These are phyloP conservation scores for Arthroderma sp. DNA, from an alignment of 2,329 filamentous ascomycete genomes.

Conservation along the genomic window DNA sequence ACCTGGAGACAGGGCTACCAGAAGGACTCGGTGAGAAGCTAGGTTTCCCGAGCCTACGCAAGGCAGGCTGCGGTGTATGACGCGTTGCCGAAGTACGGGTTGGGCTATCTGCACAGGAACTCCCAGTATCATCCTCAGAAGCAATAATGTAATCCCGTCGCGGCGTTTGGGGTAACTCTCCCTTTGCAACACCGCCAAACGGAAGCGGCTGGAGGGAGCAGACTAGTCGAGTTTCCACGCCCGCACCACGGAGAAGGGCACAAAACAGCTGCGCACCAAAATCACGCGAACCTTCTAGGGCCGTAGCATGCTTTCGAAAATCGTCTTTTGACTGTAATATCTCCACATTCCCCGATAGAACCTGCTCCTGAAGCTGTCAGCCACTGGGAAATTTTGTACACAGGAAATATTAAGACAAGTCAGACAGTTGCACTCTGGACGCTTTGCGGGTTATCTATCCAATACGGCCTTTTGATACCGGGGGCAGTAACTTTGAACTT, in stretches of 20 bases:
- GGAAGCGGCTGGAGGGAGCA: slow-evolving; percentile 79
- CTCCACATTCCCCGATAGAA: slow-evolving; percentile 45
- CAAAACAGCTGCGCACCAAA: slow-evolving; percentile 85
- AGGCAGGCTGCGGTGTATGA: slow-evolving; percentile 11
- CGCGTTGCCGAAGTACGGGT: slow-evolving; percentile 3
- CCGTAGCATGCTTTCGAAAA: slow-evolving; percentile 57
- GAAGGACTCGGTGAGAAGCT: slow-evolving; percentile 11
- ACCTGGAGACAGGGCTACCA: slow-evolving; percentile 4
- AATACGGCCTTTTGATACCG: slow-evolving; percentile 57
- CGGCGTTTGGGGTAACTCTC: slow-evolving; percentile 30
- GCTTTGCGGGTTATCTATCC: slow-evolving; percentile 56
- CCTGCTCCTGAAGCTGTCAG: slow-evolving; percentile 4
- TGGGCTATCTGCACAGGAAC: slow-evolving; percentile 17
- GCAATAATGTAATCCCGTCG: slow-evolving; percentile 24
- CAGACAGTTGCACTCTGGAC: slow-evolving; percentile 40
- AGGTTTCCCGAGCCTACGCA: slow-evolving; percentile 24
- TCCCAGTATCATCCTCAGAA: slow-evolving; percentile 23
- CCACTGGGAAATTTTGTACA: background rate
- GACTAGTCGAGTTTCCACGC: slow-evolving; percentile 67
- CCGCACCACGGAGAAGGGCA: slow-evolving; percentile 67
- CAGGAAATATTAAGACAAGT: slow-evolving; percentile 9
- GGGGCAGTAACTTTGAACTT: slow-evolving; percentile 59
- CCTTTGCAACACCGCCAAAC: slow-evolving; percentile 42
- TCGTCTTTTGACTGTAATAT: slow-evolving; percentile 55
- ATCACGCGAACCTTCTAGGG: slow-evolving; percentile 69